phyloP scores from a whole-genome alignment of 495 filamentous ascomycete species.

The Cairneyella variabilis region DNA sequence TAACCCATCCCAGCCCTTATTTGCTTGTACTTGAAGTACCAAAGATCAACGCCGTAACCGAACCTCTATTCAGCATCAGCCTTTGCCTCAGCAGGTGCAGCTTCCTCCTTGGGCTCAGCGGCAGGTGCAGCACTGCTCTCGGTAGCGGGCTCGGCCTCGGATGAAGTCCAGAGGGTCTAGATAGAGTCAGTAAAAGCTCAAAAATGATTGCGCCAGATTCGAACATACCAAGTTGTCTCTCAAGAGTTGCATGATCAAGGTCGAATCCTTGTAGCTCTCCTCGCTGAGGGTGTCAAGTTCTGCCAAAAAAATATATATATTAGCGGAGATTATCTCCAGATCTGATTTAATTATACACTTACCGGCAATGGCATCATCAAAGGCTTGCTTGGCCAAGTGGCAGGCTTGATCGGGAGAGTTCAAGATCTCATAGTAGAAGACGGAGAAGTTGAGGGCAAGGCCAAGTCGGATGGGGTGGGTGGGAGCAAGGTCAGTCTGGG shows the following conservation, averaged over 20 bases:
- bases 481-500: slow-evolving; percentile 94
- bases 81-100: slow-evolving; percentile 26
- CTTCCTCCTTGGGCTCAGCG: slow-evolving; percentile 27
- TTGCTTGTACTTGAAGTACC: slow-evolving; percentile 20
- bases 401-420: slow-evolving; percentile 98
- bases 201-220: slow-evolving; percentile 23
- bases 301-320: slow-evolving; percentile 36
- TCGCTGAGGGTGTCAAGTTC: slow-evolving; percentile 98
- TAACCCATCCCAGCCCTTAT: slow-evolving; percentile 18
- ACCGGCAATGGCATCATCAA: slow-evolving; percentile 98
- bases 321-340: background rate
- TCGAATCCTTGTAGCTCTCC: slow-evolving; percentile 99
- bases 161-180: slow-evolving; percentile 99
- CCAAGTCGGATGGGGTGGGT: slow-evolving; percentile 99
- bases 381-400: slow-evolving; percentile 98
- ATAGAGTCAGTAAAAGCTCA: background rate
- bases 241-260: slow-evolving; percentile 98
- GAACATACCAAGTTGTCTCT: slow-evolving; percentile 91
- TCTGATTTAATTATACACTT: slow-evolving; percentile 31
- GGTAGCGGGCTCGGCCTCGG: slow-evolving; percentile 81
- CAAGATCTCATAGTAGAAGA: slow-evolving; percentile 99
- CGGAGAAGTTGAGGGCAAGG: slow-evolving; percentile 98
- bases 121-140: slow-evolving; percentile 47
- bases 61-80: slow-evolving; percentile 25
- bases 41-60: slow-evolving; percentile 26